Base-by-base conservation (phyloP, 805 yeast genomes). In the Spathaspora arborariae region DNA sequence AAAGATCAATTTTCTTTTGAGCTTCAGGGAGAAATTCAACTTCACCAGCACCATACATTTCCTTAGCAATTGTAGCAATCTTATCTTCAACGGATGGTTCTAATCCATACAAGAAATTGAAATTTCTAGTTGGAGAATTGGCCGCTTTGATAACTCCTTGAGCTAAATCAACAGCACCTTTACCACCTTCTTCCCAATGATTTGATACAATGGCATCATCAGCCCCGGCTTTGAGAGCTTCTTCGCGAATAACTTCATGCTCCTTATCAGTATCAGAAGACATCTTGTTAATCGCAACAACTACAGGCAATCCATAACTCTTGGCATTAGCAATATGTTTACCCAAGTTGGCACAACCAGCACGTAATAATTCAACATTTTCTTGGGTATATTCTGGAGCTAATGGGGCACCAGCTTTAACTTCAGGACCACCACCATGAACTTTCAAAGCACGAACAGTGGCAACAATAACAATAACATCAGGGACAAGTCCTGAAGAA, bases 391-490 rank as follows among this genome's bases (percentile, higher is more conserved):
- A 86, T 62, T 79, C 92, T 26, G 79, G 72, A 51, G 92, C 88
- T 63, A 86, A 75, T 46, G 88, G 75, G 52, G 85, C 86, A 59
- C 94, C 95, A 39, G 95, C 89, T 67, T 85, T 86, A 47, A 86
- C 92, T 57, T 85, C 90, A 42, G 94, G 88, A 44, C 90, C 95
- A 60, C 95, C 95, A 62, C 95, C 95, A 63, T 86, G 95, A 42
- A 86, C 81, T 67, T 86, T 86, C 67, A 86, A 74, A 20, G 95
- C 95, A 70, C 95, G 79, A 18, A 85, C 84, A 34, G 95, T 86
- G 44, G 95, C 94, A 50, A 86, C 95, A 56, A 86, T 76, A 41
- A 86, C 88, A 52, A 86, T 85, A 40, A 80, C 82, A 63, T 86
- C 88, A 16, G 95, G 95, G 24, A 74, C 74, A 51, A 85, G 72